Evolutionary conservation across 2,329 filamentous ascomycete genomes (phyloP), one percentile per base, ranked within the genome.

Genomic region (Botryotinia convoluta): DNA sequence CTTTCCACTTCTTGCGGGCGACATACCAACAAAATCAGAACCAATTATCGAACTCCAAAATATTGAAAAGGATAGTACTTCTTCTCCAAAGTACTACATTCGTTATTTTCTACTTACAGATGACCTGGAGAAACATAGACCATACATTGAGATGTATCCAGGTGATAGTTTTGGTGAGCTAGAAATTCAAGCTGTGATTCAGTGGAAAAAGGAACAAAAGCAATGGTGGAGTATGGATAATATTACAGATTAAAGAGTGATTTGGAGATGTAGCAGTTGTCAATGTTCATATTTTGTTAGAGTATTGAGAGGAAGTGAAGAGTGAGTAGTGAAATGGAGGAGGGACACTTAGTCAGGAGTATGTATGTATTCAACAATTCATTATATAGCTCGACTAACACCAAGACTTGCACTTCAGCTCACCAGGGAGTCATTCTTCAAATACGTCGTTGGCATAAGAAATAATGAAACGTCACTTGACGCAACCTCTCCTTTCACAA

Each of bases 71-170:
- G 68, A 70, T 45, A 29, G 12, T 8, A 22, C 22, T n/a, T 22
- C 26, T 20, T 20, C 26, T 1, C 39, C 29, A 10, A 22, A n/a
- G 20, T 62, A 60, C 26, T 20, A 29, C 8, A 20, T 7, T 3
- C n/a, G 26, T 32, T 62, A 48, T 32, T 62, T 70, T 16, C 2
- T 62, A 14, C 39, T 62, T n/a, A 62, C 22, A 57, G n/a, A 35
- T n/a, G 20, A 62, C 12, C 39, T 61, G 8, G 39, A 35, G 22
- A 35, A 61, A 45, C 18, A 70, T n/a, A 70, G 68, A 26, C 37
- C 68, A 20, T 62, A 45, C 29, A 62, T 70, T 70, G 39, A 70
- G 54, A 70, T 48, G 54, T 61, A 62, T 61, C 63, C 44, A 16
- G 63, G 32, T 5, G 32, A 67, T 14, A 67, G 44, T 45, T 67